phyloP scores from a whole-genome alignment of 1,284 basidiomycete species.

The Sanghuangporus baumii region DNA sequence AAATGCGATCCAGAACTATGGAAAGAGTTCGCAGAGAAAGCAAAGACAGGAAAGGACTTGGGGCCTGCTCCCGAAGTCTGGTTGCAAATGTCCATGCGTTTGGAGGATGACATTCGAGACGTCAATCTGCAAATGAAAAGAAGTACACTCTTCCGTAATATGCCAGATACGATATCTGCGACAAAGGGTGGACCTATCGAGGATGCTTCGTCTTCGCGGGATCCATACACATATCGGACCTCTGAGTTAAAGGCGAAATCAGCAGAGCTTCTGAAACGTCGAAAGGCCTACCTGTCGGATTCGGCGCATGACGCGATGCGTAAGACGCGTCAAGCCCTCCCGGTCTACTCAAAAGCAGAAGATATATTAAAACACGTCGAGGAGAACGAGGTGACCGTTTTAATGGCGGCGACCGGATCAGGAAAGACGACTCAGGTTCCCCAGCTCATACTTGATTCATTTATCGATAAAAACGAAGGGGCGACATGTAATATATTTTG shows the following conservation, averaged over 20 bases:
- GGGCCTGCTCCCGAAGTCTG: constrained; percentile 69
- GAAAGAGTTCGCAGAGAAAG: constrained; percentile 61
- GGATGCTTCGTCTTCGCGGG: constrained; percentile 16
- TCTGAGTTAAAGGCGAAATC: constrained; percentile 51
- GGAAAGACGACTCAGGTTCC: constrained; percentile 97
- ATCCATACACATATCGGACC: constrained; percentile 25
- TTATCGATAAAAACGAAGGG: constrained; percentile 74
- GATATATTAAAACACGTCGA: constrained; percentile 69
- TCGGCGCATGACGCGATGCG: constrained; percentile 66
- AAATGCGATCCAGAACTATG: constrained; percentile 79
- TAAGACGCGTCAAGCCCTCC: constrained; percentile 58
- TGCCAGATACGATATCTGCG: constrained; percentile 29
- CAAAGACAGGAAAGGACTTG: constrained; percentile 59
- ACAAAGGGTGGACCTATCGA: not conserved
- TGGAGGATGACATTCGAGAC: constrained; percentile 74
- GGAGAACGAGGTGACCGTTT: constrained; percentile 83
- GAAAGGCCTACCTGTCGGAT: constrained; percentile 61
- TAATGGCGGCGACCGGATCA: constrained; percentile 93
- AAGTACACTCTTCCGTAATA: constrained; percentile 44
- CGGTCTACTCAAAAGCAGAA: constrained; percentile 65
- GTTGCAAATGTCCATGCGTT: constrained; percentile 62
- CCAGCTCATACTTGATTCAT: constrained; percentile 87
- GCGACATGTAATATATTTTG: constrained; percentile 89
- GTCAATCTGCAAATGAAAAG: constrained; percentile 64
- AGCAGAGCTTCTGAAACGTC: constrained; percentile 44